Conservation (phyloP, 2,329 filamentous ascomycete species). For the Scytalidium lignicola region DNA sequence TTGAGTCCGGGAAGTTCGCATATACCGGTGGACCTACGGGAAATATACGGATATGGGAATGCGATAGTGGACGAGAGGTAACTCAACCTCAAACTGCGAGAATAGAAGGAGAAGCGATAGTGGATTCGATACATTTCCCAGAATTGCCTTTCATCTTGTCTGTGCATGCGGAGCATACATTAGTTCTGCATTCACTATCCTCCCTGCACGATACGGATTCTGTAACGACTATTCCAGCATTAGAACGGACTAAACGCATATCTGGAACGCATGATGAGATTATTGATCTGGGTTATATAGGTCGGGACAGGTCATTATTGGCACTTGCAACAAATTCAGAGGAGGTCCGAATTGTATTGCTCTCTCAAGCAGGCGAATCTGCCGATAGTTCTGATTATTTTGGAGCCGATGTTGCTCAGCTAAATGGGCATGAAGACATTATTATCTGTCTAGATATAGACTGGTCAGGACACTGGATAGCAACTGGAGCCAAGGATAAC, state of each 20-base stretch:
- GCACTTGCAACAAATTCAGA: slow-evolving; percentile 94
- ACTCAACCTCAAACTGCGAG: slow-evolving; percentile 65
- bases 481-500: slow-evolving; percentile 95
- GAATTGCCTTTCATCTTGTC: slow-evolving; percentile 69
- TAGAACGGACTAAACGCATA: slow-evolving; percentile 61
- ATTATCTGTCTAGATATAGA: slow-evolving; percentile 92
- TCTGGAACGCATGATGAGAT: slow-evolving; percentile 97
- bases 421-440: slow-evolving; percentile 92
- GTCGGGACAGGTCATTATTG: slow-evolving; percentile 73
- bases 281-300: slow-evolving; percentile 85
- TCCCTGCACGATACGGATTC: slow-evolving; percentile 31
- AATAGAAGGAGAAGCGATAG: slow-evolving; percentile 60
- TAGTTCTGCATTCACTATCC: slow-evolving; percentile 64
- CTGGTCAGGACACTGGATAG: slow-evolving; percentile 96
- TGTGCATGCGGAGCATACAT: slow-evolving; percentile 83
- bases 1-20: slow-evolving; percentile 64
- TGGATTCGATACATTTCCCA: slow-evolving; percentile 63
- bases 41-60: slow-evolving; percentile 77
- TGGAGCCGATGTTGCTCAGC: slow-evolving; percentile 78
- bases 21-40: slow-evolving; percentile 85
- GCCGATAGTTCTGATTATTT: slow-evolving; percentile 57
- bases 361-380: slow-evolving; percentile 34
- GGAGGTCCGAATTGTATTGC: slow-evolving; percentile 81
- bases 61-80: slow-evolving; percentile 70
- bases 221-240: slow-evolving; percentile 31